These are phyloP conservation scores for Allium sativum DNA, from an alignment of 106 monocot species.

Conservation along the genomic window DNA sequence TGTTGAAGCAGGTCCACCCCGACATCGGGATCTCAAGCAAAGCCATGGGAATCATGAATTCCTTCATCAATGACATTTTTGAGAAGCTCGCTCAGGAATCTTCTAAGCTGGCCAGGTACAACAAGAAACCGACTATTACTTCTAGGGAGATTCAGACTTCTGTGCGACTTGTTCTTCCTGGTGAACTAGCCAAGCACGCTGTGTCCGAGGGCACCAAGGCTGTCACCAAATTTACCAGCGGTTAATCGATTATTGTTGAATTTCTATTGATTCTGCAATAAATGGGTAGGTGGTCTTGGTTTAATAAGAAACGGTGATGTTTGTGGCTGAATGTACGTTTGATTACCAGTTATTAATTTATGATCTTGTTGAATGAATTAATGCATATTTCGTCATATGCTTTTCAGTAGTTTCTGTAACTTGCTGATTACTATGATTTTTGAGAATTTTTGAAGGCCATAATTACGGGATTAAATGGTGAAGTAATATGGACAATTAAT, in stretches of 20 bases:
- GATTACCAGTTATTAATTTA: too few relatives aligned
- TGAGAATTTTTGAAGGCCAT: too few relatives aligned
- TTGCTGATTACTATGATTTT: too few relatives aligned
- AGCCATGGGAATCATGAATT: constrained; percentile 98
- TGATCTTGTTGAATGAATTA: too few relatives aligned
- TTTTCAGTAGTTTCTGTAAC: too few relatives aligned
- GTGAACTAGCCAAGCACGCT: constrained; percentile 70
- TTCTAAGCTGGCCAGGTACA: constrained; percentile 53
- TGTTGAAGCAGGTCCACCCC: constrained; percentile 37
- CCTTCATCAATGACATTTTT: constrained; percentile 97
- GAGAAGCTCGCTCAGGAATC: constrained; percentile 91
- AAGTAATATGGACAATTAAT: too few relatives aligned
- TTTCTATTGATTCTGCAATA: too few relatives aligned
- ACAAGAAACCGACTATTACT: constrained; percentile 74
- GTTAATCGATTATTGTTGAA: background rate
- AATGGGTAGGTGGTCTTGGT: too few relatives aligned
- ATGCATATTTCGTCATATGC: too few relatives aligned
- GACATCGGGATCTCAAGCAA: constrained; percentile 65
- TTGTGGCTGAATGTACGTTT: too few relatives aligned
- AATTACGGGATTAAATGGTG: too few relatives aligned
- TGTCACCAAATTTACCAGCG: constrained; percentile 37
- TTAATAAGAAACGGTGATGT: too few relatives aligned
- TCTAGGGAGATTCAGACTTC: constrained; percentile 81
- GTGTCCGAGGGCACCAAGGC: constrained; percentile 45
- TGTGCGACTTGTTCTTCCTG: constrained; percentile 62